Conservation (phyloP, 129 eudicot species). For the Artemisia argyi region DNA sequence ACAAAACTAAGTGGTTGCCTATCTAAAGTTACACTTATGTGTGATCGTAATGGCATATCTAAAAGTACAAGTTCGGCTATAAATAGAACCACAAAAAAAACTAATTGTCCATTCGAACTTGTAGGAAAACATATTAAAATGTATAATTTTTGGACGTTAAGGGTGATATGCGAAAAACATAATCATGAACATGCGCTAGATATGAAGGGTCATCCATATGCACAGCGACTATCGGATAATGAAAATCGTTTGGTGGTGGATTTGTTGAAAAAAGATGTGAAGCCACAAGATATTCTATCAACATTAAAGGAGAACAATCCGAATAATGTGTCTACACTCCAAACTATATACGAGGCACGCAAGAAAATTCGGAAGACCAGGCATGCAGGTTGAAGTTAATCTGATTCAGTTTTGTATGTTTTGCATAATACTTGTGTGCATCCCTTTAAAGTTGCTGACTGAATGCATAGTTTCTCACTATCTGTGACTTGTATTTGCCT, state of each 20-base stretch:
- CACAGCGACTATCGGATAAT: conserved; percentile 19
- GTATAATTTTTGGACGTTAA: conserved; percentile 20
- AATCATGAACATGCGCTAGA: conserved; percentile 21
- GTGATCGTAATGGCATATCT: conserved; percentile 26
- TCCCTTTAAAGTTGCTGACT: background rate
- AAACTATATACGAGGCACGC: conserved; percentile 14
- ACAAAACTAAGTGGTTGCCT: background rate
- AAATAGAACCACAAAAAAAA: conserved; percentile 14
- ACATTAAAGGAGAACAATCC: conserved; percentile 18
- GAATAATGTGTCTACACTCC: conserved; percentile 15
- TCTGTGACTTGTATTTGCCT: background rate
- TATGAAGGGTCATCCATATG: conserved; percentile 28
- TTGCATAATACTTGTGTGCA: too few species aligned
- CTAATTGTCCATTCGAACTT: conserved; percentile 17
- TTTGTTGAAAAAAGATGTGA: conserved; percentile 17
- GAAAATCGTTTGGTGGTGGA: conserved; percentile 25
- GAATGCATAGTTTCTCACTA: background rate
- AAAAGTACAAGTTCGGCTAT: conserved; percentile 2
- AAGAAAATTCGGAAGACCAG: background rate
- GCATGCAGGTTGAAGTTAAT: conserved; percentile 12
- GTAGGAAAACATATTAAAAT: background rate
- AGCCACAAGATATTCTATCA: conserved; percentile 18
- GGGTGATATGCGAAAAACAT: conserved; percentile 24
- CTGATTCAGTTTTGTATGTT: too few species aligned
- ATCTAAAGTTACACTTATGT: conserved; percentile 7